Percentiles rank a stretch among this genome's conserved stretches.
Evolutionary conservation across 495 filamentous ascomycete genomes (phyloP).

Genomic region (Elasticomyces elasticus): DNA sequence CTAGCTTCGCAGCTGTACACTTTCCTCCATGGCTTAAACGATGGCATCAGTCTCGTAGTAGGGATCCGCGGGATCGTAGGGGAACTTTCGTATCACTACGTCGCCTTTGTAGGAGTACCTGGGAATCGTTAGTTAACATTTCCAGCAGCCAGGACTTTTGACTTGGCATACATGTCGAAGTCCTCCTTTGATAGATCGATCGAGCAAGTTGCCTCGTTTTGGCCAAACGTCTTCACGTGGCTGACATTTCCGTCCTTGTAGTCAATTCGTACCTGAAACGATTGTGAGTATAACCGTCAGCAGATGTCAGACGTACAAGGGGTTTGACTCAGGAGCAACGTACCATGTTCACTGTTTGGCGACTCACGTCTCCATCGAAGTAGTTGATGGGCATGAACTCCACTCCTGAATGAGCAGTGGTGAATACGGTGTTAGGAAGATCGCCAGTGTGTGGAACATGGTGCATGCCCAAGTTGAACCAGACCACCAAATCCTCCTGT

Average conservation of each 20-base stretch:
- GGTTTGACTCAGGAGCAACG: no score
- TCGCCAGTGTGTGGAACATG: conserved; percentile 48
- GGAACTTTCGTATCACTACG: conserved; percentile 39
- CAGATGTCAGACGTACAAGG: no score
- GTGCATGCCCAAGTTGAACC: conserved; percentile 49
- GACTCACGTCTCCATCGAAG: conserved; percentile 6
- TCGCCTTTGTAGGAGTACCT: conserved; percentile 38
- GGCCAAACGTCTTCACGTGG: conserved; percentile 34
- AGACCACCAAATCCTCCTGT: conserved; percentile 47
- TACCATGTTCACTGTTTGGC: conserved; percentile 25
- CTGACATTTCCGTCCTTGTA: conserved; percentile 32
- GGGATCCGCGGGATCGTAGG: conserved; percentile 25
- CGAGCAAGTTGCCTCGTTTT: conserved; percentile 20
- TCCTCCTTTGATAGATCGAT: conserved; percentile 14
- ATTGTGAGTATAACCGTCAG: no score
- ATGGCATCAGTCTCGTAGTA: conserved; percentile 9
- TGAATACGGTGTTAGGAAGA: conserved; percentile 38
- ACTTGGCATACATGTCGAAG: conserved; percentile 27
- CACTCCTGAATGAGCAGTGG: conserved; percentile 11
- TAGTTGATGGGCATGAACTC: conserved; percentile 19
- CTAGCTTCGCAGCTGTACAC: not conserved
- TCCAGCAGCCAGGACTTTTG: no score
- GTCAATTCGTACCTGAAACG: conserved; percentile 34
- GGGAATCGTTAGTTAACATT: no score
- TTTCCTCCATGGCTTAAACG: not conserved